Conservation (phyloP, 2,329 filamentous ascomycete genomes). For the Phoma sp. region DNA sequence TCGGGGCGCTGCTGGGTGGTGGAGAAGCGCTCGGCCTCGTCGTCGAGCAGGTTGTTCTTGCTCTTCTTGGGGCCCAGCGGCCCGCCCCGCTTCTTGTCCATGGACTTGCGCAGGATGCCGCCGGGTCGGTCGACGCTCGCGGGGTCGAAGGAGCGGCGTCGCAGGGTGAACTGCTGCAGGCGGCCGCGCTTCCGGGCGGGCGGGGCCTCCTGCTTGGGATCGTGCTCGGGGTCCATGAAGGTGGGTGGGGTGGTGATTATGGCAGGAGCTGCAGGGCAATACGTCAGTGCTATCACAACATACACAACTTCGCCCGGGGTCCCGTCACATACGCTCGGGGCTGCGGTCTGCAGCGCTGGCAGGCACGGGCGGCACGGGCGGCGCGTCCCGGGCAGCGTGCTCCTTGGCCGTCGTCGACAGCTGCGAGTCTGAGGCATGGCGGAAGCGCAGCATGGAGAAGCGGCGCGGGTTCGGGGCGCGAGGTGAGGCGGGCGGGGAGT, state of each 20-base stretch:
- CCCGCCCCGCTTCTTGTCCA: slow-evolving; percentile 42
- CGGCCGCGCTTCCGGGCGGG: slow-evolving; percentile 39
- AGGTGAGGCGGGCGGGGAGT: slow-evolving; percentile 39
- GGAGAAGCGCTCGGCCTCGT: slow-evolving; percentile 62
- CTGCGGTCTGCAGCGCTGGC: slow-evolving; percentile 10
- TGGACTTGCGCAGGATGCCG: slow-evolving; percentile 42
- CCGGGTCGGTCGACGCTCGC: slow-evolving; percentile 36
- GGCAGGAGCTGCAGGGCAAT: slow-evolving; percentile 55
- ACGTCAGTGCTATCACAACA: slow-evolving; percentile 40
- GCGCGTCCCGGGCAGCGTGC: slow-evolving; percentile 62
- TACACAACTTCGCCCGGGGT: neutral
- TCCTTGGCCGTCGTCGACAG: slow-evolving; percentile 78
- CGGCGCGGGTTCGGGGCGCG: slow-evolving; percentile 55
- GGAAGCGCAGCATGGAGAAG: slow-evolving; percentile 78
- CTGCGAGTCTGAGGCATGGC: slow-evolving; percentile 93
- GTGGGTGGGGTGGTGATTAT: slow-evolving; percentile 96
- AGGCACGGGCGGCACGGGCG: slow-evolving; percentile 53
- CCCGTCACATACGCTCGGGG: slow-evolving; percentile 3
- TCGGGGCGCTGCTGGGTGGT: slow-evolving; percentile 59
- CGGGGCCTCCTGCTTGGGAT: slow-evolving; percentile 11
- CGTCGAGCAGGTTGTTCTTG: slow-evolving; percentile 41
- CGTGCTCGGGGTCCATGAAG: slow-evolving; percentile 49
- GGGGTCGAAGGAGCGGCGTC: slow-evolving; percentile 49
- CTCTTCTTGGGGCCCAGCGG: slow-evolving; percentile 41
- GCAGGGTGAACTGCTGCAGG: slow-evolving; percentile 46